phyloP scores from a whole-genome alignment of 495 filamentous ascomycete species.

The Lindgomyces ingoldianus region DNA sequence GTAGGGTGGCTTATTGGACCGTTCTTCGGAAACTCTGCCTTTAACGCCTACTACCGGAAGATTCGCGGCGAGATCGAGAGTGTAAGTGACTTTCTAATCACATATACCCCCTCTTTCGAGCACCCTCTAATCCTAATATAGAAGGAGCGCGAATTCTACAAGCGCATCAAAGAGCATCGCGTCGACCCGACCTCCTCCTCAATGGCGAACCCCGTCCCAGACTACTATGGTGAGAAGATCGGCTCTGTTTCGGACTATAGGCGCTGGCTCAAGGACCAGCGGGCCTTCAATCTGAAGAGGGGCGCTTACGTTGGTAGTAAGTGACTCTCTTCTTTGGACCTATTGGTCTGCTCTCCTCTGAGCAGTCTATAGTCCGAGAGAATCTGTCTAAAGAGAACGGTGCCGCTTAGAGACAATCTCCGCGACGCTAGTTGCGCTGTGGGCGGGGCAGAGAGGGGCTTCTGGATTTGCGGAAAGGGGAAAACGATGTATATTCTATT shows the following conservation, averaged over 20 bases:
- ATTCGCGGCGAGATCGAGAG: slow-evolving; percentile 66
- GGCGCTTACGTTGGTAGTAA: slow-evolving; percentile 31
- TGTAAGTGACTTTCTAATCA: slow-evolving; percentile 49
- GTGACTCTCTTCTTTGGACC: not conserved
- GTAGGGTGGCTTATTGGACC: slow-evolving; percentile 87
- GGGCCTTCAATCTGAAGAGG: slow-evolving; percentile 94
- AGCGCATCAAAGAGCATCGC: slow-evolving; percentile 80
- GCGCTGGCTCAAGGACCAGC: slow-evolving; percentile 94
- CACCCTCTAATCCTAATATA: slow-evolving; percentile 38
- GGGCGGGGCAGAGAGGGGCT: too few species aligned
- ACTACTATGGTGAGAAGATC: slow-evolving; percentile 93
- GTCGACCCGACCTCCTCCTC: slow-evolving; percentile 79
- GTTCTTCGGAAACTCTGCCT: slow-evolving; percentile 71
- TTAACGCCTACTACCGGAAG: slow-evolving; percentile 67
- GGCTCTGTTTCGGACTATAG: slow-evolving; percentile 86
- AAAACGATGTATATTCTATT: too few species aligned
- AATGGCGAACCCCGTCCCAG: slow-evolving; percentile 69
- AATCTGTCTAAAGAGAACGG: too few species aligned
- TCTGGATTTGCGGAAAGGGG: too few species aligned
- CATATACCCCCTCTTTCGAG: not conserved
- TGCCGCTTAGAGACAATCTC: too few species aligned
- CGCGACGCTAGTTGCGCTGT: too few species aligned
- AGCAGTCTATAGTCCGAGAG: too few species aligned
- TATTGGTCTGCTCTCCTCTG: not conserved
- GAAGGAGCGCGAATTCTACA: slow-evolving; percentile 93